Base-by-base conservation (phyloP, 2,329 filamentous ascomycete genomes). In the Aspergillus costaricaensis region DNA sequence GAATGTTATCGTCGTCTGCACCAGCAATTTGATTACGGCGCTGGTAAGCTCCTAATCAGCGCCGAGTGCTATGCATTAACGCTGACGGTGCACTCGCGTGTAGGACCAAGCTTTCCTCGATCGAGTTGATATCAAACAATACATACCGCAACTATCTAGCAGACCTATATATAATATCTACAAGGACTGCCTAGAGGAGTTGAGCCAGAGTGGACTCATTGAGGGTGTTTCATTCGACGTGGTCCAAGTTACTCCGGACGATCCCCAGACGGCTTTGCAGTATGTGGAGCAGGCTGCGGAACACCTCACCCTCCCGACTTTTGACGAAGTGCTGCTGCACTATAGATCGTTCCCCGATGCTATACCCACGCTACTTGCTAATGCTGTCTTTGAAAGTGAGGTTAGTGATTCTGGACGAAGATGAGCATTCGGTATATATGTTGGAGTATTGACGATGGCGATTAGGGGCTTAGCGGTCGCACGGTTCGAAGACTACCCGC, bases 1-100 rank as follows among this genome's bases (percentile, higher is more conserved):
- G 0, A 83, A 84, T 60, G 74, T 84, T 21, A 65, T 83, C 25
- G 73, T 82, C 6, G 69, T 83, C 32, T 83, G 80, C 66, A 83
- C 82, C 0, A 83, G 78, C 68, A 84, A 84, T 57, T 67, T 83
- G 8, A 69, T 80, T 14, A 70, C 68, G 12, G 77, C 76, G 8
- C 72, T 83, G 64, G 76, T 76, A 63, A 65, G 72, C 12, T 38
- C 4, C 47, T 32, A 15, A 10, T 36, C 4, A 36, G 4, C 10
- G 6, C 15, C 4, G 23, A 36, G 30, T 47, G 10, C 27, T 8
- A 19, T n/a, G 19, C 21, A 19, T 48, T 38, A 17, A 25, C 14
- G 15, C 14, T 47, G 19, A 54, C 15, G 14, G 30, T 25, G 44
- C 36, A 19, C 17, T 44, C 23, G 39, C 36, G 25, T 27, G 19